Evolutionary conservation across 1,284 basidiomycete species (phyloP).

Genomic region (Apiotrichum domesticum): DNA sequence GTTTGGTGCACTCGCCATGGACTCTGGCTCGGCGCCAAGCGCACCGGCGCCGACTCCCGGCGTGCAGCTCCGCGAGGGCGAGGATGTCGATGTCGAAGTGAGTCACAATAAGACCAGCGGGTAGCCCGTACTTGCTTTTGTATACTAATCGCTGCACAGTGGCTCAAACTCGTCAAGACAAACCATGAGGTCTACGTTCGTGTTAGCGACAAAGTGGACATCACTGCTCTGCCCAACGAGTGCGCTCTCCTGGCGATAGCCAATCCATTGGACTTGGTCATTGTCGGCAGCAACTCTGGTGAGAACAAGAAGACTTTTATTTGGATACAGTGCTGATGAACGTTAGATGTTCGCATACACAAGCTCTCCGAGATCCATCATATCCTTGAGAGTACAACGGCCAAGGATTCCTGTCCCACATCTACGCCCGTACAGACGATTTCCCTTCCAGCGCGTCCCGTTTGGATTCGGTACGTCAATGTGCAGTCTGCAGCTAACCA

Average conservation of each 20-base stretch:
- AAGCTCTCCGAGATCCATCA: conserved; percentile 30
- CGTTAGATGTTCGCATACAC: conserved; percentile 37
- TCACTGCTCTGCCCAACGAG: conserved; percentile 38
- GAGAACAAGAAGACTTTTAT: neutral
- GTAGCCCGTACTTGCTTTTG: no score
- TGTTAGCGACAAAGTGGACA: conserved; percentile 34
- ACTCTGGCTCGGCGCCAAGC: conserved; percentile 1
- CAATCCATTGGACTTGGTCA: conserved; percentile 40
- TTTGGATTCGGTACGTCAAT: conserved; percentile 39
- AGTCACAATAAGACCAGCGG: conserved; percentile 4
- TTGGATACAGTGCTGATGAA: neutral
- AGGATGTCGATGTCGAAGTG: conserved; percentile 41
- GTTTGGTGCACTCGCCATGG: conserved; percentile 34
- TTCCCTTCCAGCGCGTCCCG: conserved; percentile 32
- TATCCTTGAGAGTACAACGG: conserved; percentile 23
- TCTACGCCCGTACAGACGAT: conserved; percentile 25
- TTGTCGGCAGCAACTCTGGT: conserved; percentile 41
- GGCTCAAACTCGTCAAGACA: conserved; percentile 44
- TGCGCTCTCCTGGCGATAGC: conserved; percentile 47
- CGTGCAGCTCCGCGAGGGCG: conserved; percentile 28
- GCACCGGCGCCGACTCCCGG: conserved; percentile 21
- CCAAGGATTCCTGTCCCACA: conserved; percentile 27
- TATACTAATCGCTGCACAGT: conserved; percentile 23
- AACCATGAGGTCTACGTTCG: conserved; percentile 45
- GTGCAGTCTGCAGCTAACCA: neutral